Conservation (phyloP, 345 rosid species). For the Isatis tinctoria region DNA sequence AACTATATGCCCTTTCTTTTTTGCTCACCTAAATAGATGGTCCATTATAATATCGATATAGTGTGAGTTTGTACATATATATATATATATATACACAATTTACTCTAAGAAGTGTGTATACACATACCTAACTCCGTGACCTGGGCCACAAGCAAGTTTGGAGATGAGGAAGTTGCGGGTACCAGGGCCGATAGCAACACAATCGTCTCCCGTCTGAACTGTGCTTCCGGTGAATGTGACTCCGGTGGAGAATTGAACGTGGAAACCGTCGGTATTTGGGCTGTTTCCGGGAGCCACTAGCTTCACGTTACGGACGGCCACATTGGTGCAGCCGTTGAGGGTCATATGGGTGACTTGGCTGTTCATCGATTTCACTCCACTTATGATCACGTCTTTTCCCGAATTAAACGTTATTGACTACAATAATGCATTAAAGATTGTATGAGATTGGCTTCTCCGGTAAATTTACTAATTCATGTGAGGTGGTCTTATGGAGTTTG, state of each 20-base stretch:
- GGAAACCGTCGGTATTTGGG: constrained; percentile 59
- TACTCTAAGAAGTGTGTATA: background rate
- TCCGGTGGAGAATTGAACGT: constrained; percentile 36
- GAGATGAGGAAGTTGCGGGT: constrained; percentile 39
- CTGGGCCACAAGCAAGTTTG: constrained; percentile 55
- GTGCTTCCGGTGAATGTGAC: constrained; percentile 35
- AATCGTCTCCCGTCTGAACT: constrained; percentile 55
- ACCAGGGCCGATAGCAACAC: constrained; percentile 56
- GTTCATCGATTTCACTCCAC: constrained; percentile 47
- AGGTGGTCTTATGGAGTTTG: background rate
- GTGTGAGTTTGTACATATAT: background rate
- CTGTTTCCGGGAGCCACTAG: constrained; percentile 40
- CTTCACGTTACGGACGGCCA: constrained; percentile 32
- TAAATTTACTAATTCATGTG: background rate
- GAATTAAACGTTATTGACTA: constrained; percentile 37
- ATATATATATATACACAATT: too few relatives aligned
- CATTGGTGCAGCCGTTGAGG: constrained; percentile 38
- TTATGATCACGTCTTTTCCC: constrained; percentile 38
- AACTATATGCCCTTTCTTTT: background rate
- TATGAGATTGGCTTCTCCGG: background rate
- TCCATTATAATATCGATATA: background rate
- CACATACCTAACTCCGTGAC: constrained; percentile 57
- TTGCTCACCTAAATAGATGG: background rate
- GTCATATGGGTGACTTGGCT: constrained; percentile 45
- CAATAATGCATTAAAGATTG: constrained; percentile 5